Base-by-base conservation (phyloP, 148 eudicot species). In the Polygonum maritimum region DNA sequence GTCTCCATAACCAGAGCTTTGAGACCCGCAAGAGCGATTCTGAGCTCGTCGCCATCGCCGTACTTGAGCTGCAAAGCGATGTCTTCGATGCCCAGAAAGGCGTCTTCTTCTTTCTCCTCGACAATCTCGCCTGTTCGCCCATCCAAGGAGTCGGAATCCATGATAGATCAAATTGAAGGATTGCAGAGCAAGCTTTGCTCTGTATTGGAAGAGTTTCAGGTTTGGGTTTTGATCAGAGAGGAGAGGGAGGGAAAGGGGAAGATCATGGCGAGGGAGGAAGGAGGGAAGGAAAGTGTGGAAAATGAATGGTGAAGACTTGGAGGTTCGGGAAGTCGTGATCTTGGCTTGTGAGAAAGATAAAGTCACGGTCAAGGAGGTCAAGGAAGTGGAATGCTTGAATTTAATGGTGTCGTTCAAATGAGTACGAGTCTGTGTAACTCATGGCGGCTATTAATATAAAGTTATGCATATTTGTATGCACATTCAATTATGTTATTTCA, bases 31-130 rank as follows among this genome's bases (percentile, higher is more conserved):
- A 92, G 84, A 3, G 96, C 88, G 22, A 41, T 48, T 76, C 75
- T 87, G 26, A 94, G 85, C 60, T 88, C 87, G 35, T 92, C 97
- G 77, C 89, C 92, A 77, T 79, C 74, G 9, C 96, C 97, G 74
- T 87, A 87, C 79, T 89, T 92, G 2, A 94, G 80, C 77, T 86
- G 89, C 88, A 87, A 78, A 22, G 84, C 87, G 78, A 89, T 85
- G 78, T 94, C 93, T 67, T 88, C 97, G 73, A 85, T 73, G 35
- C 76, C 84, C 39, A 76, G 35, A 48, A 41, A 45, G 12, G 11
- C 60, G 77, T 49, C 67, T 52, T 65, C 78, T 73, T 73, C 73
- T n/a, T 16, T 36, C 54, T 83, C 86, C 75, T 82, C 85, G 26
- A 72, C 77, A 60, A 79, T 77, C 52, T 90, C 90, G 5, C 78